Percentiles rank a stretch among this genome's conserved stretches.
Conservation (phyloP, 2,329 filamentous ascomycete genomes). For the Colletotrichum sp. region DNA sequence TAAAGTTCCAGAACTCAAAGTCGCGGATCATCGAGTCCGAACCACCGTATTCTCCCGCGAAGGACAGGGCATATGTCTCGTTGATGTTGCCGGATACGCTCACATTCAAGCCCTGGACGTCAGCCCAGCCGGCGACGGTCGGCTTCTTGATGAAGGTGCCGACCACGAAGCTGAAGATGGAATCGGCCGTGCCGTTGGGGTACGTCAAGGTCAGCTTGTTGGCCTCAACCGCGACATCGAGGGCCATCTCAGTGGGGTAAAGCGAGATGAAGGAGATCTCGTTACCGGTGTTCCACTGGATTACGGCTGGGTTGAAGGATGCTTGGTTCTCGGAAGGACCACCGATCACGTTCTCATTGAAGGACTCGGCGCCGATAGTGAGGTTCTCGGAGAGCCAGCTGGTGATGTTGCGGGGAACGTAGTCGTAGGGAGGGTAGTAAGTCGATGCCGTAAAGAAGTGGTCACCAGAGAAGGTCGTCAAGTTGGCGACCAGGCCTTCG, state of each 20-base stretch:
- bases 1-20: conserved; percentile 53
- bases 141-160: conserved; percentile 48
- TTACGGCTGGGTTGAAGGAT: conserved; percentile 64
- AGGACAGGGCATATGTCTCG: conserved; percentile 41
- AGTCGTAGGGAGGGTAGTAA: conserved; percentile 64
- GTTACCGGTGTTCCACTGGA: conserved; percentile 58
- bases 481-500: conserved; percentile 37
- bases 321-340: conserved; percentile 55
- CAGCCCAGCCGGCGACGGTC: conserved; percentile 49
- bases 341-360: conserved; percentile 59
- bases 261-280: conserved; percentile 39
- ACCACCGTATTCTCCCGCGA: conserved; percentile 45
- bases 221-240: conserved; percentile 46
- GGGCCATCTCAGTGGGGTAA: conserved; percentile 42
- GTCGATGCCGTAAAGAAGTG: conserved; percentile 57
- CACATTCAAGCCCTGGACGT: conserved; percentile 53
- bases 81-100: conserved; percentile 49
- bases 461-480: conserved; percentile 56
- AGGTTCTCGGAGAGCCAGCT: conserved; percentile 61
- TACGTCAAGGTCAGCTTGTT: conserved; percentile 55
- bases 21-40: conserved; percentile 33
- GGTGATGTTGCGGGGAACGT: conserved; percentile 60
- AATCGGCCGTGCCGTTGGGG: conserved; percentile 52
- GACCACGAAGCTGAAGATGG: conserved; percentile 56
- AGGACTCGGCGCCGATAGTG: conserved; percentile 65